phyloP scores from a whole-genome alignment of 305 asterid genomes.

The Solanum hybrid region DNA sequence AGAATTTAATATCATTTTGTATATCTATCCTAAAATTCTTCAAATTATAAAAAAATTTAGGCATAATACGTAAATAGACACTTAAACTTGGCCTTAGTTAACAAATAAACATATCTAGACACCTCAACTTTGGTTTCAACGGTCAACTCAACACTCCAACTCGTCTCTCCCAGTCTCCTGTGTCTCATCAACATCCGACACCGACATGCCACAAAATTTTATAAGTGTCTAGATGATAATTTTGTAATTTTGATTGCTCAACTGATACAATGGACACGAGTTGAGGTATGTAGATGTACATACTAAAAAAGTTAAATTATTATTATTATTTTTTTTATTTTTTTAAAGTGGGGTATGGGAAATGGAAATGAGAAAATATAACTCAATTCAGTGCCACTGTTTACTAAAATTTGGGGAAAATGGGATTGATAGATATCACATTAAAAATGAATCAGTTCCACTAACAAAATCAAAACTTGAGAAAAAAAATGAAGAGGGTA shows the following conservation, averaged over 20 bases:
- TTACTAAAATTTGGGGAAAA: neutral
- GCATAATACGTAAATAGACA: neutral
- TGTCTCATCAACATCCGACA: neutral
- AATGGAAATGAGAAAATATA: neutral
- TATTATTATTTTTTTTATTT: too few species aligned
- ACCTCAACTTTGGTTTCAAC: neutral
- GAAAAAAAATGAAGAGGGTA: slow-evolving; percentile 2
- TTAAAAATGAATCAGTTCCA: neutral
- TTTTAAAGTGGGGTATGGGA: neutral
- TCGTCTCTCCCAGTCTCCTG: neutral
- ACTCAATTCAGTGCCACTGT: neutral
- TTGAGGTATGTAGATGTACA: neutral
- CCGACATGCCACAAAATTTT: neutral
- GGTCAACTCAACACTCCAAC: neutral
- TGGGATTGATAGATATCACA: neutral
- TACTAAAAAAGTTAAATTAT: neutral
- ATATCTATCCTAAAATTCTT: neutral
- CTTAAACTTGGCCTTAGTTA: neutral
- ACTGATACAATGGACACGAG: neutral
- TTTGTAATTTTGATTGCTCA: neutral
- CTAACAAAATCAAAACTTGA: neutral
- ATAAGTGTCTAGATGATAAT: neutral
- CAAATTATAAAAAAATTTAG: neutral
- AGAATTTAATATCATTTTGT: neutral
- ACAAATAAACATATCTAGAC: neutral